Evolutionary conservation across 345 rosid species (phyloP).

Genomic region (Murraya paniculata): DNA sequence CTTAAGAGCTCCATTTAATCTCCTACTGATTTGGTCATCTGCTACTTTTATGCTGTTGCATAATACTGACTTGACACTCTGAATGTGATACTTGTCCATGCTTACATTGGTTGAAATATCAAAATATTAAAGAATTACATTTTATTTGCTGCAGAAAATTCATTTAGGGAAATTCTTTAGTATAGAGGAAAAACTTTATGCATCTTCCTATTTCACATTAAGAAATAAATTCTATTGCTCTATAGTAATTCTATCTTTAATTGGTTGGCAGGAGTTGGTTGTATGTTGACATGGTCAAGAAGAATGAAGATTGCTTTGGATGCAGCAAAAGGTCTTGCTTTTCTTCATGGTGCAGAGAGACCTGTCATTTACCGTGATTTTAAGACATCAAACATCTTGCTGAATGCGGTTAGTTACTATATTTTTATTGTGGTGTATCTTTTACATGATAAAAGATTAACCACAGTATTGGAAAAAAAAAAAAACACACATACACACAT

Average conservation of each 20-base stretch:
- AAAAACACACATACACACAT: neutral
- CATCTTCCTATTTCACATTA: neutral
- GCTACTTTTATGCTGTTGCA: neutral
- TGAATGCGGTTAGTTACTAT: slow-evolving; percentile 57
- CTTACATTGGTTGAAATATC: neutral
- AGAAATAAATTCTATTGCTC: neutral
- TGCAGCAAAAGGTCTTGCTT: slow-evolving; percentile 93
- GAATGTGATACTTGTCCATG: neutral
- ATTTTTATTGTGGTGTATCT: neutral
- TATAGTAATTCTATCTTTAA: slow-evolving; percentile 16
- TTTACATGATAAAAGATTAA: too few relatives aligned
- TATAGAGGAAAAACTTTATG: neutral
- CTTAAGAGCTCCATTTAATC: neutral
- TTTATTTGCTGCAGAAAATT: neutral
- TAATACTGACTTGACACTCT: neutral
- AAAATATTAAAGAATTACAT: neutral
- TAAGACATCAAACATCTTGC: slow-evolving; percentile 94
- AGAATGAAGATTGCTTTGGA: slow-evolving; percentile 91
- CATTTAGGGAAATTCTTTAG: neutral
- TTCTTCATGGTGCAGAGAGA: slow-evolving; percentile 92
- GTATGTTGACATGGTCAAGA: slow-evolving; percentile 86
- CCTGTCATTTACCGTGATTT: slow-evolving; percentile 94
- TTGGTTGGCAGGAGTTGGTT: slow-evolving; percentile 67
- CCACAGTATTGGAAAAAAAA: neutral
- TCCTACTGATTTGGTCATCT: neutral